Base-by-base conservation (phyloP, 306 rosid species). In the Quercus parvula region DNA sequence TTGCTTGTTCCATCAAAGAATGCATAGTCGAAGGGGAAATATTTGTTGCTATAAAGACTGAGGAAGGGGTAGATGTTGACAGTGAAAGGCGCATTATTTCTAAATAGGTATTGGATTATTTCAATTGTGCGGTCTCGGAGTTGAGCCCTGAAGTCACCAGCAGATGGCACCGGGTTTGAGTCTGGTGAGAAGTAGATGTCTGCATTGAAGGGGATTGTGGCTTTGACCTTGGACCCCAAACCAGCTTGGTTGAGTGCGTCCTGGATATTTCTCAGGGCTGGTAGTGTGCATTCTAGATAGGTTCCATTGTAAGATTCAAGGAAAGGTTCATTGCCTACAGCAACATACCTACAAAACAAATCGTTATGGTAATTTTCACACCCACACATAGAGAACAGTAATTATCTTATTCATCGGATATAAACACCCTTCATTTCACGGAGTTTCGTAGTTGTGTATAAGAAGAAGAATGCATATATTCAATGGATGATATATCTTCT, bases 271-370 rank as follows among this genome's bases (percentile, higher is more conserved):
- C 76, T 91, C 17, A 95, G 87, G 70, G 99, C 98, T 17, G 97
- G 99, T 27, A 93, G 81, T 33, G 97, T 89, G 44, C 80, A 75
- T 10, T 56, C 85, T 56, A 90, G 64, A 85, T 89, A 95, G 71
- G 85, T 55, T 41, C 94, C 98, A 77, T 91, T 95, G 73, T 95
- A 93, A 52, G 96, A 85, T 85, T 85, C 80, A 22, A 95, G 98
- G 73, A 93, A 95, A 6, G 99, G 99, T 62, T 95, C 99, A 80
- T 95, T 95, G 14, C 98, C 99, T 69, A 95, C 98, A 3, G 99
- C 98, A 61, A 92, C 90, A 77, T 88, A 95, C 94, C 99, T 95
- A 85, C 79, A 76, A 83, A 83, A 79, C 56, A 70, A 68, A 64
- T 38, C 27, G 11, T 10, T 83, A 86, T 19, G 20, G 10, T 25